Evolutionary conservation across 83 land plant species (phyloP).

Genomic region (Picea abies): DNA sequence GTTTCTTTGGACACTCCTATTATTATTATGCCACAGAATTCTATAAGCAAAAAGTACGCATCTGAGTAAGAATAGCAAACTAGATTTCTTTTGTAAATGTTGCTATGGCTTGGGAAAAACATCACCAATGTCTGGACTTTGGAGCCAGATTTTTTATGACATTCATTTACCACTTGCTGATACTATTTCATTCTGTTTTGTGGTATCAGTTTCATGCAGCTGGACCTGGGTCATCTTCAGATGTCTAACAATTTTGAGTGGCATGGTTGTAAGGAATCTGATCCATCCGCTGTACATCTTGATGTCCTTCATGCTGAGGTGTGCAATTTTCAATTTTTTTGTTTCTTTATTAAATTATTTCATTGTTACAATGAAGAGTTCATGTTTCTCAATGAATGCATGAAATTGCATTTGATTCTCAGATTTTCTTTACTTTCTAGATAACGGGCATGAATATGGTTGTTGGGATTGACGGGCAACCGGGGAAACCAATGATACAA

Average conservation of each 20-base stretch:
- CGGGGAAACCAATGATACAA: slow-evolving; percentile 88
- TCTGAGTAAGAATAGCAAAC: too few relatives aligned
- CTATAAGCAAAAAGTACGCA: slow-evolving; percentile 52
- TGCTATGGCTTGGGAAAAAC: too few relatives aligned
- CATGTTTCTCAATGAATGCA: not conserved
- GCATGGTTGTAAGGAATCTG: not conserved
- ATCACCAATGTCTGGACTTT: too few relatives aligned
- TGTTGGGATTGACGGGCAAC: slow-evolving; percentile 32
- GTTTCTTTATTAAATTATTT: not conserved
- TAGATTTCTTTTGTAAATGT: too few relatives aligned
- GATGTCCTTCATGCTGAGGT: slow-evolving; percentile 97
- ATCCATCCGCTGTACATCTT: slow-evolving; percentile 42
- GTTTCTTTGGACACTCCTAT: slow-evolving; percentile 86
- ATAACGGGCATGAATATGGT: slow-evolving; percentile 71
- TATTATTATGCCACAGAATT: slow-evolving; percentile 77
- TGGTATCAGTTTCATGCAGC: slow-evolving; percentile 13
- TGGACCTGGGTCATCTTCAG: not conserved
- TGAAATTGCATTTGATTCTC: not conserved
- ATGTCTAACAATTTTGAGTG: not conserved
- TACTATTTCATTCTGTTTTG: too few relatives aligned
- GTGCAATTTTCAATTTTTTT: slow-evolving; percentile 8
- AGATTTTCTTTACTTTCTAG: slow-evolving; percentile 26
- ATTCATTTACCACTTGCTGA: too few relatives aligned
- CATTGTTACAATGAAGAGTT: not conserved
- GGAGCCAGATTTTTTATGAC: too few relatives aligned